Evolutionary conservation across 169 alveolate genomes (phyloP).

Genomic region (Cyclospora cayetanensis): DNA sequence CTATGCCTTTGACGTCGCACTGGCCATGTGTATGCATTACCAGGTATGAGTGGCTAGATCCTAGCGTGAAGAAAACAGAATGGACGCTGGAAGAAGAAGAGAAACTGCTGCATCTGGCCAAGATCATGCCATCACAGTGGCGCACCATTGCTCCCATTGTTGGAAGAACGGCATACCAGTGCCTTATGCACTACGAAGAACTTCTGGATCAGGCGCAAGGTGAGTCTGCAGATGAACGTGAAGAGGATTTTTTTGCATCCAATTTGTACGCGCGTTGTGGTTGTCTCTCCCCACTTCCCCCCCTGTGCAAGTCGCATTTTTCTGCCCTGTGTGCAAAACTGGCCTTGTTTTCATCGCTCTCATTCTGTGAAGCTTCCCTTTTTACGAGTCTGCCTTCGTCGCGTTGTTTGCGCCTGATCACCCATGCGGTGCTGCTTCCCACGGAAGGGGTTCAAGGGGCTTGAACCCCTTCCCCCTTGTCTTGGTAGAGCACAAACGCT

Average conservation of each 20-base stretch:
- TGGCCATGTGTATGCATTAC: conserved; percentile 31
- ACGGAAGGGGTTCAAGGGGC: background rate
- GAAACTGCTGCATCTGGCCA: conserved; percentile 97
- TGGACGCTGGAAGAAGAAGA: conserved; percentile 99
- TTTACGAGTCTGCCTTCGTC: too few relatives aligned
- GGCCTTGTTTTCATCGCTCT: background rate
- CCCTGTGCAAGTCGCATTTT: conserved; percentile 56
- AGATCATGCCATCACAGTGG: conserved; percentile 99
- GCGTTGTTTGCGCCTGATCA: too few relatives aligned
- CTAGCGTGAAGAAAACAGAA: conserved; percentile 98
- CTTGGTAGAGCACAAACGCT: background rate
- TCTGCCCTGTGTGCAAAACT: background rate
- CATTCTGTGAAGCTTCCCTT: background rate
- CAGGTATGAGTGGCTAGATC: conserved; percentile 98
- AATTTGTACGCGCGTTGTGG: background rate
- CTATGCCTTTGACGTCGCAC: too few relatives aligned
- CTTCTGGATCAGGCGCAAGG: conserved; percentile 98
- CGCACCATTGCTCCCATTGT: conserved; percentile 99
- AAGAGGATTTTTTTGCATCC: background rate
- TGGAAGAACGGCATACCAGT: conserved; percentile 99
- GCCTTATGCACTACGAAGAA: conserved; percentile 98
- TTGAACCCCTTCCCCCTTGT: background rate
- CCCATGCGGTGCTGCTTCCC: too few relatives aligned
- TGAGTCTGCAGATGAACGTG: conserved; percentile 42
- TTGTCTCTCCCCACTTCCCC: conserved; percentile 51